Evolutionary conservation across 768 basidiomycete species (phyloP), one percentile per base, ranked within the genome.

Genomic region (Hemileccinum impolitum): DNA sequence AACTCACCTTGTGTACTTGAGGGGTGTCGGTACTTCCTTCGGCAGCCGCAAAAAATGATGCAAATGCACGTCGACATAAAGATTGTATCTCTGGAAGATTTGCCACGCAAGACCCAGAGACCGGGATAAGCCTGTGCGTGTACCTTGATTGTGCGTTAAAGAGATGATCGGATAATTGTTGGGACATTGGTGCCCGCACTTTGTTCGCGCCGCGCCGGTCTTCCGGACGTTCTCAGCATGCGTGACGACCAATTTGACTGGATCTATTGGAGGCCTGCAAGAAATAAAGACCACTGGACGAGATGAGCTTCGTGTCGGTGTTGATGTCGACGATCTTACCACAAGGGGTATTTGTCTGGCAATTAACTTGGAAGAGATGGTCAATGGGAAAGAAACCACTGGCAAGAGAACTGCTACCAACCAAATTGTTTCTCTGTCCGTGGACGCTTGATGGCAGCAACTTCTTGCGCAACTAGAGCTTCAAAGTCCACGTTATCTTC

Each of bases 301-400:
- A 48, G 19, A 31, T 54, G 28, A 57, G 43, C 18, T 13, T 31
- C 25, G 25, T 1, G 2, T 35, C 17, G 31, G 45, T 42, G 38
- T 31, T 48, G 21, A 48, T 47, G 8, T 35, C 12, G 25, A 21
- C 12, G 14, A 5, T 37, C 46, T 32, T 63, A 91, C 90, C 81
- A 48, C 90, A 93, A 37, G 82, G 78, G 1, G 89, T 91, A 59
- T 87, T 84, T 3, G 88, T 90, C 59, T 81, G 80, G 54, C 85
- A 89, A 60, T 82, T 92, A 6, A 69, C 90, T 93, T 31, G 52
- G 12, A 39, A 31, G 50, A 55, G 25, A 49, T 44, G 25, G 39
- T 31, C 37, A 51, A 51, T 35, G 44, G 9, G 17, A 14, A 35
- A 12, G 10, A 12, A 38, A 45, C 11, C 18, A 34, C n/a, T n/a